Conservation (phyloP, 2,329 filamentous ascomycete genomes). For the Clonostachys rhizophaga region DNA sequence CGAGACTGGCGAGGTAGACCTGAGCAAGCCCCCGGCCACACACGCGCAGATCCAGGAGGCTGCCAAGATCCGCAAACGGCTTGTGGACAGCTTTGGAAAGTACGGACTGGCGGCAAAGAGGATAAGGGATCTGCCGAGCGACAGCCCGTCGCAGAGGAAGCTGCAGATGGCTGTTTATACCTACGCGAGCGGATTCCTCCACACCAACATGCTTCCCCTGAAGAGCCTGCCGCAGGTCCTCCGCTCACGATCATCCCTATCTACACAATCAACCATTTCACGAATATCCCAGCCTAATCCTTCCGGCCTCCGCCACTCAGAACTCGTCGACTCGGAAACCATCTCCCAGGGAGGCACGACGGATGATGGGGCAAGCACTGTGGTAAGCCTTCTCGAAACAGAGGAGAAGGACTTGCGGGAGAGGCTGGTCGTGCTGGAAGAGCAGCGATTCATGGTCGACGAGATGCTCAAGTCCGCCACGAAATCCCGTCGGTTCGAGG, state of each 20-base stretch:
- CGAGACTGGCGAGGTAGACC: conserved; percentile 26
- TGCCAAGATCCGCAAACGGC: conserved; percentile 80
- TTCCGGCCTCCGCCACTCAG: conserved; percentile 38
- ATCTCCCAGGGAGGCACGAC: conserved; percentile 34
- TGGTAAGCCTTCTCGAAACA: conserved; percentile 60
- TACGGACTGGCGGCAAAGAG: conserved; percentile 80
- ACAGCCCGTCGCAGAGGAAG: conserved; percentile 65
- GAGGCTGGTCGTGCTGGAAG: conserved; percentile 77
- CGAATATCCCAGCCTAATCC: conserved; percentile 25
- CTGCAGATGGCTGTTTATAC: conserved; percentile 80
- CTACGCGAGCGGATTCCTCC: conserved; percentile 77
- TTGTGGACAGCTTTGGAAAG: conserved; percentile 85
- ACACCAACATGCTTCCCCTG: conserved; percentile 85
- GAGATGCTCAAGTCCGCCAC: conserved; percentile 79
- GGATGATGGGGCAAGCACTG: conserved; percentile 40
- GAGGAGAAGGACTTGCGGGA: conserved; percentile 83
- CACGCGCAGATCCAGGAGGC: conserved; percentile 76
- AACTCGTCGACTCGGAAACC: conserved; percentile 38
- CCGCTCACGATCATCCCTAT: conserved; percentile 28
- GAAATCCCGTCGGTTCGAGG: conserved; percentile 75
- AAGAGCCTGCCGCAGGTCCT: conserved; percentile 69
- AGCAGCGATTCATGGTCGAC: conserved; percentile 85
- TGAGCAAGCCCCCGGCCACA: conserved; percentile 38
- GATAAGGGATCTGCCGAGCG: conserved; percentile 72
- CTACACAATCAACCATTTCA: conserved; percentile 11